These are phyloP conservation scores for Halophytophthora polymorphica DNA, from an alignment of 352 stramenopile genomes.

Conservation along the genomic window DNA sequence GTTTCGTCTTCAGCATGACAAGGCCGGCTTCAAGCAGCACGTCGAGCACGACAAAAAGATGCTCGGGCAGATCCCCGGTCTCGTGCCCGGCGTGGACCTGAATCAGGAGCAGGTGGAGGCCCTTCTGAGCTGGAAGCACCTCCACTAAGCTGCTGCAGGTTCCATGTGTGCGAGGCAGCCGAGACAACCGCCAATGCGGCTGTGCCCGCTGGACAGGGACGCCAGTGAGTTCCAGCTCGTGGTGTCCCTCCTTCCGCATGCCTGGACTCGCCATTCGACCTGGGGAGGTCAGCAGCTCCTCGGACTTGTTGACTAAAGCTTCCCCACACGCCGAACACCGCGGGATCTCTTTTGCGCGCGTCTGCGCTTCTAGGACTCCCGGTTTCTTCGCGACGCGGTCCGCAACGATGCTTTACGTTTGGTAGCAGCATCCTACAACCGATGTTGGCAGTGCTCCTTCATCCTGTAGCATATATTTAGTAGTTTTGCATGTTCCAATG, in stretches of 20 bases:
- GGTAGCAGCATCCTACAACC: conserved; percentile 43
- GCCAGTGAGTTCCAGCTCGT: too few relatives aligned
- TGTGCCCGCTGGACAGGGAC: too few relatives aligned
- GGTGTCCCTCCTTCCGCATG: too few relatives aligned
- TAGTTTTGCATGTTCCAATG: conserved; percentile 14
- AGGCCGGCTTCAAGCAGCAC: conserved; percentile 47
- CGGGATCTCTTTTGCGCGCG: conserved; percentile 23
- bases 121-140: conserved; percentile 86
- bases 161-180: conserved; percentile 10
- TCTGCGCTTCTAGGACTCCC: conserved; percentile 17
- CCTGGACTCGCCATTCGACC: too few relatives aligned
- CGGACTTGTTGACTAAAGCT: conserved; percentile 3
- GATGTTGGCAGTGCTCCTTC: conserved; percentile 34
- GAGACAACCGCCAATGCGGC: neutral
- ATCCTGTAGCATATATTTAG: conserved; percentile 28
- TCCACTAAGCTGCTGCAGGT: conserved; percentile 28
- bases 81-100: conserved; percentile 56
- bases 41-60: conserved; percentile 63
- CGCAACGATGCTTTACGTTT: conserved; percentile 45
- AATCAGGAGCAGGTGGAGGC: conserved; percentile 55
- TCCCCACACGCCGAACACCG: conserved; percentile 7
- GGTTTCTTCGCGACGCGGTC: conserved; percentile 16
- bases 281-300: too few relatives aligned
- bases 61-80: conserved; percentile 53
- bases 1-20: conserved; percentile 29